Evolutionary conservation across 2,329 filamentous ascomycete species (phyloP), one percentile per base, ranked within the genome.

Genomic region (Apiospora hydei): DNA sequence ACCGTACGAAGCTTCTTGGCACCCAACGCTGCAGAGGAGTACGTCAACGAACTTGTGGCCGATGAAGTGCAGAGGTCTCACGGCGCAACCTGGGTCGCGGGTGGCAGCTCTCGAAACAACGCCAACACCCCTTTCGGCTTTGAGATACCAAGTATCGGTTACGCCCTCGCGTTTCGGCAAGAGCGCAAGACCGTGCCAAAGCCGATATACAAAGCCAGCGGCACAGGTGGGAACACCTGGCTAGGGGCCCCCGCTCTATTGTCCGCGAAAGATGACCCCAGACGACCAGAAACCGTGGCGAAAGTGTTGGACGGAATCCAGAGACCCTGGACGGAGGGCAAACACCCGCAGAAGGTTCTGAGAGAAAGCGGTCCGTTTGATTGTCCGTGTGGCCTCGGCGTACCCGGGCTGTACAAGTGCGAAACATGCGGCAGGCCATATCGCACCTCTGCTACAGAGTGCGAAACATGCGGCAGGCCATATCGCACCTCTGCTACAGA

Each of bases 71-170:
- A 16, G 53, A 38, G 5, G 53, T 18, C 51, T 18, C 30, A 34
- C 1, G 21, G 10, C 21, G 10, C 18, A n/a, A 1, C 53, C 7
- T 14, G 4, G 16, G 53, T 16, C 16, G 8, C 7, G 16, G 21
- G 30, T n/a, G 21, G 46, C 21, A 7, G 46, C 21, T 38, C 16
- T 18, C 10, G 18, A 21, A 21, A 30, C 16, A 38, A n/a, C 30
- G 30, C 26, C 53, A 38, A 34, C 30, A 61, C 53, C 53, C 53
- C 53, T 6, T 61, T 61, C 30, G 53, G 53, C 53, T 61, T 38
- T 5, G 16, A 18, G 16, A 11, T 34, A 34, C 53, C 53, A 3
- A 11, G 18, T 3, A n/a, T 49, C 7, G 46, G 46, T 5, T 49
- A 49, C 53, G 53, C 30, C 30, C 14, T 4, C 30, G 7, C 6